Evolutionary conservation across 73 alveolate genomes (phyloP).

Genomic region (Effrenium voratum): DNA sequence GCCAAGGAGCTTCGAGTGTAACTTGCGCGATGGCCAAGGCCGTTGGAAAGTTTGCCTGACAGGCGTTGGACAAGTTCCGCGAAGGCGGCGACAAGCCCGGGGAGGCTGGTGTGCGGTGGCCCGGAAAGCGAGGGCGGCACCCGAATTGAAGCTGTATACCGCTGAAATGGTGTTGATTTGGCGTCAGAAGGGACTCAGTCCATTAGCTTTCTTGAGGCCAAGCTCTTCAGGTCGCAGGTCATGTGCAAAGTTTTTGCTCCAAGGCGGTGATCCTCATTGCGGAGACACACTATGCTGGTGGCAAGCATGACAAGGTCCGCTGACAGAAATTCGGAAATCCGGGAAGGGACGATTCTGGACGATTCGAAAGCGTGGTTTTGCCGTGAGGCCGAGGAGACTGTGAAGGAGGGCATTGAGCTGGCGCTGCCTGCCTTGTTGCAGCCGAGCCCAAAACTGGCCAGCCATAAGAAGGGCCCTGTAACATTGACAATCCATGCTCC

Average conservation of each 20-base stretch:
- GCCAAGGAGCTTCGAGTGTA: too few species aligned
- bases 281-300: slow-evolving; percentile 87
- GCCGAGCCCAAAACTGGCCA: too few species aligned
- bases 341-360: background rate
- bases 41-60: background rate
- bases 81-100: slow-evolving; percentile 73
- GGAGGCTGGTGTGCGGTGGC: slow-evolving; percentile 69
- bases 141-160: background rate
- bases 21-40: background rate
- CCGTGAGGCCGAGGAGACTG: slow-evolving; percentile 85
- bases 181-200: too few species aligned
- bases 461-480: too few species aligned
- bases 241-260: background rate
- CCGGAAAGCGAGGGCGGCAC: too few species aligned
- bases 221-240: background rate
- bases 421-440: slow-evolving; percentile 20
- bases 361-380: background rate
- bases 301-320: slow-evolving; percentile 81
- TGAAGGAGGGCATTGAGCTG: slow-evolving; percentile 85
- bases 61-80: slow-evolving; percentile 79
- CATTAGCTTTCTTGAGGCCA: background rate
- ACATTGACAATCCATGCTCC: too few species aligned
- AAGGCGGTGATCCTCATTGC: slow-evolving; percentile 83
- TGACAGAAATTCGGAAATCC: background rate
- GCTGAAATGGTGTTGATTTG: background rate